Base-by-base conservation (phyloP, 345 rosid genomes). In the Eucalyptus microcorys region DNA sequence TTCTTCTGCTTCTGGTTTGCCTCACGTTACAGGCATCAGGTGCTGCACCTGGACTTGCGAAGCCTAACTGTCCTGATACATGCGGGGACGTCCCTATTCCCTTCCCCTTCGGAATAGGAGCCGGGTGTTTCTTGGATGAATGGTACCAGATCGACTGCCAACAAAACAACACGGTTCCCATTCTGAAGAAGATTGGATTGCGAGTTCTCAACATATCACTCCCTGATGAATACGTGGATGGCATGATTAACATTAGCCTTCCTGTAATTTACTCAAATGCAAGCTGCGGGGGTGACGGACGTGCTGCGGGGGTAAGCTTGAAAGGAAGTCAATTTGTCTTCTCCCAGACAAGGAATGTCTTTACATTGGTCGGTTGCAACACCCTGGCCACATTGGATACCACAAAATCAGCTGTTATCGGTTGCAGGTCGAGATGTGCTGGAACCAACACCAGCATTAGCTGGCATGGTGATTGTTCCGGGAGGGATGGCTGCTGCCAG, bases 151-250 rank as follows among this genome's bases (percentile, higher is more conserved):
- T 53, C 57, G 26, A 7, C 57, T 53, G 57, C 57, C 5, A 53
- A 17, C 26, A 53, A 53, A 21, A 53, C 26, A 53, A 53, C 57
- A 21, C 2, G 26, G 24, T 52, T 52, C 89, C 89, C 37, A n/a
- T 32, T 5, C 89, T 88, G 34, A 49, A 79, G 43, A 88, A 48
- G 89, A 37, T 50, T 48, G 48, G 9, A 50, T 37, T 52, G 66
- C 48, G 26, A 59, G 89, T 88, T 34, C 84, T 48, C 61, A 40
- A 37, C 32, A 88, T 88, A 16, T 49, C 85, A 24, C 86, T 88
- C 34, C 85, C 89, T 1, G 12, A 42, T 43, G 0, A 0, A 14
- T 0, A 17, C 13, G 3, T 0, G 2, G 3, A 37, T 40, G 85
- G 59, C 22, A 37, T 52, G 43, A 76, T 87, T 30, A 10, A 32